Conservation (phyloP, 2,329 filamentous ascomycete species). For the Cladosporium cucumerinum region DNA sequence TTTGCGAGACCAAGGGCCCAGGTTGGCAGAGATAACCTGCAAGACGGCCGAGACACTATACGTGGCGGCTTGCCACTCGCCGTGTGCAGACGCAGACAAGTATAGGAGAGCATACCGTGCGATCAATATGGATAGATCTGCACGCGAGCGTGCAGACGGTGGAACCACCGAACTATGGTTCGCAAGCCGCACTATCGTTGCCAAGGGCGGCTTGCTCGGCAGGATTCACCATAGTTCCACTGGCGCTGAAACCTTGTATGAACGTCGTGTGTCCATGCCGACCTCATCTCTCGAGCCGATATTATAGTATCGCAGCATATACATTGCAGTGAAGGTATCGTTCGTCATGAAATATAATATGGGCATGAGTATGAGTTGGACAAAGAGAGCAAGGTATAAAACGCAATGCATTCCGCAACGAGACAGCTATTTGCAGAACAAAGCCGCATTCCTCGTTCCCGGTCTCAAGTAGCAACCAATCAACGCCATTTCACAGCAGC, state of each 20-base stretch:
- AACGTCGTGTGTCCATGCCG: not conserved
- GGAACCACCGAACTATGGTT: not conserved
- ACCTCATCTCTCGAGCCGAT: not conserved
- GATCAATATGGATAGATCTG: not conserved
- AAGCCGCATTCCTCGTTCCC: conserved; percentile 13
- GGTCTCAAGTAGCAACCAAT: conserved; percentile 13
- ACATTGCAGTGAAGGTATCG: too few relatives aligned
- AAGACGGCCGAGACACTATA: not conserved
- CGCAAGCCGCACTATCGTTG: not conserved
- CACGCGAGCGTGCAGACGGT: not conserved
- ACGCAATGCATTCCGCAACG: conserved; percentile 8
- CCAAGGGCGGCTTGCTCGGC: not conserved
- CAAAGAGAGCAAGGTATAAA: not conserved
- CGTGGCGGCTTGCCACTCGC: not conserved
- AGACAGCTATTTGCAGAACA: conserved; percentile 13
- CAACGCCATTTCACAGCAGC: not conserved
- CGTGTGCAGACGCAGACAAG: not conserved
- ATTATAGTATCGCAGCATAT: not conserved
- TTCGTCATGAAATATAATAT: not conserved
- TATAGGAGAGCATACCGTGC: not conserved
- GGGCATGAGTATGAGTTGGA: not conserved
- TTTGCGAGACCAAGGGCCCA: not conserved
- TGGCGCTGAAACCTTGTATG: conserved; percentile 12
- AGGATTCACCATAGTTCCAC: not conserved
- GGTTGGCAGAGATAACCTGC: not conserved